Percentiles rank a stretch among this genome's conserved stretches.
phyloP scores from a whole-genome alignment of 164 flowering plant species.

The Magnolia kwangsiensis region DNA sequence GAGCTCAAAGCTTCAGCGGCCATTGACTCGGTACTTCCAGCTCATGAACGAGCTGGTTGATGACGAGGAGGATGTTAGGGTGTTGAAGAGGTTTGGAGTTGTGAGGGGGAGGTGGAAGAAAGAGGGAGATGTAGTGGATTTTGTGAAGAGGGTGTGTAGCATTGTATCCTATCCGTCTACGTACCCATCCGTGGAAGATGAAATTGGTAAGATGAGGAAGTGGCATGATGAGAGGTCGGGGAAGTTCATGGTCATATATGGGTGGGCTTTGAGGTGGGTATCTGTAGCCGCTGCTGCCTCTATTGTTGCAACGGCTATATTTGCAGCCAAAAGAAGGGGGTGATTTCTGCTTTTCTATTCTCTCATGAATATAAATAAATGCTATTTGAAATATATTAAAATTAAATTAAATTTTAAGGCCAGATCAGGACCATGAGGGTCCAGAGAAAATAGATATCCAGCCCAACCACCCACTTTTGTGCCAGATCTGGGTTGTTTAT shows the following conservation, averaged over 20 bases:
- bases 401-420: no score
- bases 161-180: conserved; percentile 4
- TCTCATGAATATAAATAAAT: no score
- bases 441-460: no score
- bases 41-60: conserved; percentile 13
- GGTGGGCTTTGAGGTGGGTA: neutral
- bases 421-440: no score
- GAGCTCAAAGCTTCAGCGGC: neutral
- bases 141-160: conserved; percentile 9
- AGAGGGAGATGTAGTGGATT: conserved; percentile 2
- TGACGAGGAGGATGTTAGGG: conserved; percentile 7
- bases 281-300: neutral
- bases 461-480: no score
- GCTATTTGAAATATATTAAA: no score
- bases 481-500: no score
- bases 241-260: conserved; percentile 5
- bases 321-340: neutral
- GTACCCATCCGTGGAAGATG: conserved; percentile 8
- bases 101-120: conserved; percentile 9
- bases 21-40: conserved; percentile 7
- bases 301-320: neutral
- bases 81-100: conserved; percentile 6
- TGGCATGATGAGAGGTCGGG: neutral
- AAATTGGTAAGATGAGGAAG: conserved; percentile 2
- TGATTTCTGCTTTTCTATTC: neutral